Evolutionary conservation across 2,329 filamentous ascomycete species (phyloP), one percentile per base, ranked within the genome.

Genomic region (Dendrostoma leiphaemia): DNA sequence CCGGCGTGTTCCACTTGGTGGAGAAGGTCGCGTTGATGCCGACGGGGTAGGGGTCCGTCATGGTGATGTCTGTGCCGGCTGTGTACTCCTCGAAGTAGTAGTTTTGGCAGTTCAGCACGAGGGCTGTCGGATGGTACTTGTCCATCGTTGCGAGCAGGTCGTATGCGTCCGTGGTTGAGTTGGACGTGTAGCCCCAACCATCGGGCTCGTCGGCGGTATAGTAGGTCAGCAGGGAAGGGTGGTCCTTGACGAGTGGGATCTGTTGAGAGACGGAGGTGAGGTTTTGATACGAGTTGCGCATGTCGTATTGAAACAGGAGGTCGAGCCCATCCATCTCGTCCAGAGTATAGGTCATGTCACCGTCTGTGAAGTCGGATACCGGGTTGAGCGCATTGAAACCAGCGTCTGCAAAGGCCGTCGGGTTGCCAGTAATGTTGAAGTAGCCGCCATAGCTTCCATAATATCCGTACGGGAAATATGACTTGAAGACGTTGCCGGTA

Each of bases 51-150:
- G 76, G 75, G 61, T 86, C 83, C 28, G 76, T 74, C 71, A 85
- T 80, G 58, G 86, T 67, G 59, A 85, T 78, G 63, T 86, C 83
- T 4, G 79, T 76, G 17, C 78, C 80, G 2, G 68, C 63, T 0
- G 76, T 70, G 69, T 86, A 86, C 12, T 77, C 67, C 2, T 68
- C 66, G 63, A 82, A 86, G 67, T 84, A 77, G 67, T 82, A 85
- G 67, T 86, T 78, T 51, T 77, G 74, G 71, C 83, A 86, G 68
- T 85, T 86, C 41, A 86, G 74, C 2, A 78, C 78, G 4, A 85
- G 69, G 2, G 77, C 78, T 2, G 83, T 76, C 0, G 83, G 82
- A 67, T 86, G 83, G 66, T 85, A 86, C 0, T 79, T 79, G 65
- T 86, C 83, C 1, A 84, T 65, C 0, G 63, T 56, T 54, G 72